Evolutionary conservation across 2,329 filamentous ascomycete genomes (phyloP).

Genomic region (Geoglossum cookeanum): DNA sequence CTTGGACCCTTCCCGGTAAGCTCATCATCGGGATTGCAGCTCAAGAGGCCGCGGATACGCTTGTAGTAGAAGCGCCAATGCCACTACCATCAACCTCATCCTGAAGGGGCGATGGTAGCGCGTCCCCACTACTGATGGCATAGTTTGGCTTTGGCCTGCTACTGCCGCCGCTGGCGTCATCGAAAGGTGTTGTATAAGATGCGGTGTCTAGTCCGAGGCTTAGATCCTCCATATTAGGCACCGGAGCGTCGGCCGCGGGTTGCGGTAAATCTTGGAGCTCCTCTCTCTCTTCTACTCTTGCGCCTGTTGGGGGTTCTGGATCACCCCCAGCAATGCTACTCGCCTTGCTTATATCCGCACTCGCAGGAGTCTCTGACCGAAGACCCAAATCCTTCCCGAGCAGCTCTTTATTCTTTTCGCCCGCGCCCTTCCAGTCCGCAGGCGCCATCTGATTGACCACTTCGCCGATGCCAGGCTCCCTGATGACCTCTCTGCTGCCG

Average conservation of each 20-base stretch:
- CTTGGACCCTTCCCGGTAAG: slow-evolving; percentile 18
- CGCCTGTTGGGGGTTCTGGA: slow-evolving; percentile 7
- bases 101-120: slow-evolving; percentile 4
- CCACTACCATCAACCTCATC: no score
- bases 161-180: background rate
- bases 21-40: slow-evolving; percentile 19
- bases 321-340: slow-evolving; percentile 37
- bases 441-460: slow-evolving; percentile 49
- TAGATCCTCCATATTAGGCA: slow-evolving; percentile 10
- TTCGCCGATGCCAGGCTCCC: slow-evolving; percentile 45
- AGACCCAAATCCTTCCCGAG: slow-evolving; percentile 49
- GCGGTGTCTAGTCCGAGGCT: slow-evolving; percentile 14
- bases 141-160: background rate
- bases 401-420: slow-evolving; percentile 26
- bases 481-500: slow-evolving; percentile 28
- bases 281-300: slow-evolving; percentile 7
- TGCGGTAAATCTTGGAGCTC: slow-evolving; percentile 10
- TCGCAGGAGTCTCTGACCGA: slow-evolving; percentile 42
- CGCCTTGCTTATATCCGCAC: slow-evolving; percentile 49
- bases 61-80: slow-evolving; percentile 11
- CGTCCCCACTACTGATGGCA: slow-evolving; percentile 8
- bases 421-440: slow-evolving; percentile 54
- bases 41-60: slow-evolving; percentile 11
- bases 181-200: slow-evolving; percentile 11
- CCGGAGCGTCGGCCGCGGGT: slow-evolving; percentile 7